Evolutionary conservation across 2,329 filamentous ascomycete genomes (phyloP).

Genomic region (Hymenoscyphus fraxineus): DNA sequence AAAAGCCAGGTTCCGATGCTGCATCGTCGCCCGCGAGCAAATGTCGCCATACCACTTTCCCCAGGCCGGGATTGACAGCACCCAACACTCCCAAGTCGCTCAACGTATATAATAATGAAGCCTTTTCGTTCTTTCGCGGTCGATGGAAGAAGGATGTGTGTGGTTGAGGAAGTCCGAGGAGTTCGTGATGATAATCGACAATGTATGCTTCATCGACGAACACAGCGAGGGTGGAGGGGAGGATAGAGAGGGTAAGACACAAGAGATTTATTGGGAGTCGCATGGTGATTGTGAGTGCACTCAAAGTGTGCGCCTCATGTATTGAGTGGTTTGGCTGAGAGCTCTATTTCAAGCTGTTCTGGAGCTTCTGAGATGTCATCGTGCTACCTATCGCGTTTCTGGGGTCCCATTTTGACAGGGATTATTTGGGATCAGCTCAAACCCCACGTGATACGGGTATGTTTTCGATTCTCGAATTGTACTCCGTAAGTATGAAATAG

Average conservation of each 20-base stretch:
- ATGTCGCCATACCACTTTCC: conserved; percentile 83
- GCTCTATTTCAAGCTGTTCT: not conserved
- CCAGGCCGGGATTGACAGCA: conserved; percentile 84
- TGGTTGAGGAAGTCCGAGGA: conserved; percentile 77
- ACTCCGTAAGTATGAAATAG: too few species aligned
- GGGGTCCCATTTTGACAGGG: not conserved
- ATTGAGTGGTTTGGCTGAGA: not conserved
- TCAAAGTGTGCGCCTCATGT: conserved; percentile 8
- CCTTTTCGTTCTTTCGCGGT: conserved; percentile 75
- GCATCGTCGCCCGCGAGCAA: conserved; percentile 50
- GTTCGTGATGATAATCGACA: conserved; percentile 88
- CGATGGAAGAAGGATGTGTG: conserved; percentile 93
- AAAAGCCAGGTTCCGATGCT: conserved; percentile 36
- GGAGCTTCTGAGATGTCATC: not conserved
- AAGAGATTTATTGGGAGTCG: conserved; percentile 31
- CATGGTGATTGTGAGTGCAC: conserved; percentile 20
- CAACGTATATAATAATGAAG: conserved; percentile 85
- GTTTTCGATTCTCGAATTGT: too few species aligned
- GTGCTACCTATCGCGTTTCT: not conserved
- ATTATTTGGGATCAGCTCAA: not conserved
- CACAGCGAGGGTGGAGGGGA: conserved; percentile 52
- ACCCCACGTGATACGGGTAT: too few species aligned
- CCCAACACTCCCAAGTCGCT: conserved; percentile 81
- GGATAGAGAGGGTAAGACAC: conserved; percentile 29
- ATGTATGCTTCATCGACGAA: conserved; percentile 88